Base-by-base conservation (phyloP, 164 flowering plant species). In the Euptelea pleiosperma region DNA sequence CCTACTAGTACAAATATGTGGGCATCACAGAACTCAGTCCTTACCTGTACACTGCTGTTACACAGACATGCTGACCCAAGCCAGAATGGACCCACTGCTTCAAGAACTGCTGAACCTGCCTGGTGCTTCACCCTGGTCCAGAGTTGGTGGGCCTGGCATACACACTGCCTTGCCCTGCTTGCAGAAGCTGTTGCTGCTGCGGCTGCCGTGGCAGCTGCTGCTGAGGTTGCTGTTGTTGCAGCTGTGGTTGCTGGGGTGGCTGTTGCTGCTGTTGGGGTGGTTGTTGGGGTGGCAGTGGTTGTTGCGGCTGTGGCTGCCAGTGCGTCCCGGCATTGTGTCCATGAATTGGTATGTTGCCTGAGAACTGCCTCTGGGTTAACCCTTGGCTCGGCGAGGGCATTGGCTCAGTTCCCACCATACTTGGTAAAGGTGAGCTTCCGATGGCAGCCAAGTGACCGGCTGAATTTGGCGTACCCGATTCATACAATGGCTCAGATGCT, bases 1-100 rank as follows among this genome's bases (percentile, higher is more conserved):
- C 24, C 28, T 11, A 25, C 40, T 22, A 11, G 57, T 21, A 46
- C 16, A 58, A 19, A 45, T 31, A 21, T 16, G 2, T n/a, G 30
- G 22, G 39, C n/a, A 18, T 18, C 24, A 48, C 6, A 4, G 21
- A 44, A 19, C 34, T 15, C 8, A 9, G 1, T 6, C 8, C 21
- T 50, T 68, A 86, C 90, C 96, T 84, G 84, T 81, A 84, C 90
- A 81, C 37, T 67, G 73, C 65, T 62, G 76, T 70, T 63, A 64
- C 52, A 66, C 63, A 48, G 61, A 79, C 78, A 70, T 73, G 73
- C 63, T 22, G 67, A 67, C 57, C 62, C 55, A 52, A 80, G 19
- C 69, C 63, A 61, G 53, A 62, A 65, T 57, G 55, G 60, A 57
- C 49, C 47, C 40, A 47, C 61, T 35, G 30, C 56, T 48, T 28